A percentile compares a stretch with the other conserved stretches of the same genome.
Evolutionary conservation across 2,329 filamentous ascomycete species (phyloP).

Genomic region (Colletotrichum paranaense): DNA sequence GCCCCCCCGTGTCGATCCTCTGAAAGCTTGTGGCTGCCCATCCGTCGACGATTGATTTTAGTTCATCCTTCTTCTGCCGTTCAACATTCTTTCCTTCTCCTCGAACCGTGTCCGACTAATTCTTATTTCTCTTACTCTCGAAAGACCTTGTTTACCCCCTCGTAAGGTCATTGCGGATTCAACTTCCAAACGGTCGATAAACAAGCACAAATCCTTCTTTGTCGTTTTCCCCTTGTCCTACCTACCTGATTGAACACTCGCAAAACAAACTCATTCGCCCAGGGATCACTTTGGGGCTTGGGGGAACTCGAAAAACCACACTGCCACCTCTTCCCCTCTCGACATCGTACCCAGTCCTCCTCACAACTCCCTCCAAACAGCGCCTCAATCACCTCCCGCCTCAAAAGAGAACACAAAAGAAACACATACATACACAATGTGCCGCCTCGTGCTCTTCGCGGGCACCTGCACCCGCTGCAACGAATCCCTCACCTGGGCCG

Average conservation of each 20-base stretch:
- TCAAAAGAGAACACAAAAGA: neutral
- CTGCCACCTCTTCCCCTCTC: neutral
- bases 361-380: neutral
- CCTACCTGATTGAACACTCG: neutral
- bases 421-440: constrained; percentile 48
- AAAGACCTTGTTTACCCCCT: neutral
- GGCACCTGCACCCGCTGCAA: constrained; percentile 57
- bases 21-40: constrained; percentile 2
- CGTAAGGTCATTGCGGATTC: neutral
- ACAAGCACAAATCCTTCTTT: neutral
- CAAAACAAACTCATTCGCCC: neutral
- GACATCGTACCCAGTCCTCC: neutral
- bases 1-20: constrained; percentile 3
- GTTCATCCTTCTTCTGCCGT: neutral
- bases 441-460: constrained; percentile 57
- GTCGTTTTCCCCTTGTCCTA: neutral
- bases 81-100: neutral
- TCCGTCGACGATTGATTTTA: neutral
- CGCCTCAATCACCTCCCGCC: neutral
- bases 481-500: constrained; percentile 53
- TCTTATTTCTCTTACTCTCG: neutral
- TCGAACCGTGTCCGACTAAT: neutral
- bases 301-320: neutral
- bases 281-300: neutral
- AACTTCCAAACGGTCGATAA: neutral